A percentile compares a stretch with the other conserved stretches of the same genome.
phyloP scores from a whole-genome alignment of 805 yeast species.

The Candida stauntonica region DNA sequence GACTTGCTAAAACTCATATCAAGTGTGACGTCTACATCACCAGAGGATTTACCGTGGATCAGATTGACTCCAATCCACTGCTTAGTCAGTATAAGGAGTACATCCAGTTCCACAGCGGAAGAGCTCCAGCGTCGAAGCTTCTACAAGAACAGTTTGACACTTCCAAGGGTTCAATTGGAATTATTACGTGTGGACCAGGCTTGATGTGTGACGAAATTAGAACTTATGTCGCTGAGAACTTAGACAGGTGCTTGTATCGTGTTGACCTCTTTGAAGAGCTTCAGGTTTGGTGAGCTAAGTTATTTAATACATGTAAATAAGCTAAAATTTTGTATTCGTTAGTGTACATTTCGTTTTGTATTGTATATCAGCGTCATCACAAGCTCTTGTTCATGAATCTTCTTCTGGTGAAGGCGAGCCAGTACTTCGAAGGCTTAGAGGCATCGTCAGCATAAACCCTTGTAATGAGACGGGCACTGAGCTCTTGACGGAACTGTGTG shows the following conservation, averaged over 20 bases:
- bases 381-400: slow-evolving; percentile 92
- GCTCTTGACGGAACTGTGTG: slow-evolving; percentile 92
- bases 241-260: slow-evolving; percentile 41
- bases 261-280: slow-evolving; percentile 74
- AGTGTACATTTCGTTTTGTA: not conserved
- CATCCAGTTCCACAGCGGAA: slow-evolving; percentile 33
- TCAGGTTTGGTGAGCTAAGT: slow-evolving; percentile 58
- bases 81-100: slow-evolving; percentile 18
- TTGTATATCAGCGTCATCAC: slow-evolving; percentile 1
- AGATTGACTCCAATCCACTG: slow-evolving; percentile 1
- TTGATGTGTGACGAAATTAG: slow-evolving; percentile 57
- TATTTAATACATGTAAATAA: no score
- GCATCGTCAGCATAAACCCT: slow-evolving; percentile 63
- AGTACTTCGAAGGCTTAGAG: slow-evolving; percentile 73
- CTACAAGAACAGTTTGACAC: slow-evolving; percentile 36
- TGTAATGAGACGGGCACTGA: slow-evolving; percentile 72
- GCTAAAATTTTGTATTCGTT: no score
- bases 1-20: slow-evolving; percentile 33
- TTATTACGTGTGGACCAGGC: slow-evolving; percentile 66
- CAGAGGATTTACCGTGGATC: slow-evolving; percentile 24
- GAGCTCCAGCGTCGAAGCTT: slow-evolving; percentile 44
- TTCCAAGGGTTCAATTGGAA: slow-evolving; percentile 41
- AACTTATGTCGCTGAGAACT: slow-evolving; percentile 36
- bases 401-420: slow-evolving; percentile 95
- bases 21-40: slow-evolving; percentile 39